Percentiles rank a stretch among this genome's conserved stretches.
Evolutionary conservation across 805 yeast genomes (phyloP).

Genomic region (Starmerella asiatica): DNA sequence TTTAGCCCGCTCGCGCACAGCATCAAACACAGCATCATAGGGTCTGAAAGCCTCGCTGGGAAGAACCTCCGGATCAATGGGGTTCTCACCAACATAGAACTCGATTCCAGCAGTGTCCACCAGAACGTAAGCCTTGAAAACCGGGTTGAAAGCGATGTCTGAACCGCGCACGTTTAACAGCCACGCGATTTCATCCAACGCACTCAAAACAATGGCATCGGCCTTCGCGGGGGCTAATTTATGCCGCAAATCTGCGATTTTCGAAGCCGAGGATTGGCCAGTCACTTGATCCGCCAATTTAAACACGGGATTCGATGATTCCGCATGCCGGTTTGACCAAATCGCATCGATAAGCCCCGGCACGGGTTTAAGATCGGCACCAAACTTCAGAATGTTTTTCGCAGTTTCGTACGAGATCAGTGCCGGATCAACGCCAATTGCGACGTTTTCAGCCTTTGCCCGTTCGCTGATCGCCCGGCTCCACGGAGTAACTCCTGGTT

Average conservation of each 20-base stretch:
- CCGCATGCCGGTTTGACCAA: slow-evolving; percentile 60
- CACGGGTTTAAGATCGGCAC: slow-evolving; percentile 38
- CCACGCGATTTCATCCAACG: slow-evolving; percentile 88
- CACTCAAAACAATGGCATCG: slow-evolving; percentile 45
- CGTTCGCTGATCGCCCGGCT: slow-evolving; percentile 57
- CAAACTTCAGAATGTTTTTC: slow-evolving; percentile 20
- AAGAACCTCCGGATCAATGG: slow-evolving; percentile 26
- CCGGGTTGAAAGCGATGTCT: slow-evolving; percentile 78
- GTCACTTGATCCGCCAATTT: slow-evolving; percentile 40
- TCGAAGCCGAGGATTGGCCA: slow-evolving; percentile 51
- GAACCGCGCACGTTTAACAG: slow-evolving; percentile 66
- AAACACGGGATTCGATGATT: slow-evolving; percentile 40
- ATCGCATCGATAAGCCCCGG: slow-evolving; percentile 60
- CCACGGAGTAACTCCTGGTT: slow-evolving; percentile 63
- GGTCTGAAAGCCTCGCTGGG: slow-evolving; percentile 36
- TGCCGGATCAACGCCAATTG: slow-evolving; percentile 74
- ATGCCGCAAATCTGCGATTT: slow-evolving; percentile 35
- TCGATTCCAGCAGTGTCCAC: slow-evolving; percentile 32
- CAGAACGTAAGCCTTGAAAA: slow-evolving; percentile 58
- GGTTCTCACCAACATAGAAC: slow-evolving; percentile 34
- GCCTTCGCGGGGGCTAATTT: slow-evolving; percentile 22
- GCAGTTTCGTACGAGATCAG: slow-evolving; percentile 37
- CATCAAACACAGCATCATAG: slow-evolving; percentile 48
- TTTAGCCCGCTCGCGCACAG: slow-evolving; percentile 27
- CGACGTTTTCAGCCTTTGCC: slow-evolving; percentile 34